These are phyloP conservation scores for Filobasidium wieringae DNA, from an alignment of 768 basidiomycete genomes.

Conservation along the genomic window DNA sequence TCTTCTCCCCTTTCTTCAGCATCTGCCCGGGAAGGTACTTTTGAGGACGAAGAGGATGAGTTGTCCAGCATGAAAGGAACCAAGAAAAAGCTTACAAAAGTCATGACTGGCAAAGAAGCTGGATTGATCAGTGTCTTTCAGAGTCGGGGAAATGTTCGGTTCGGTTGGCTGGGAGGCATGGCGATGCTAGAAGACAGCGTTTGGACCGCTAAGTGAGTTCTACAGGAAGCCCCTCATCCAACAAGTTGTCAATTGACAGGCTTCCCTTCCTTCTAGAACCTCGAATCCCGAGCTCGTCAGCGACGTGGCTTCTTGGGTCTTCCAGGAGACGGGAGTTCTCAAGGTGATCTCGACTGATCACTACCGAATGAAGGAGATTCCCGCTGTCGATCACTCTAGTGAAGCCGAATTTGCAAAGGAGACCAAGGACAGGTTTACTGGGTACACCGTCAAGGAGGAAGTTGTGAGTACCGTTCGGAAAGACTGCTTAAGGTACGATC, in stretches of 20 bases:
- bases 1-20: constrained; percentile 40
- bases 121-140: constrained; percentile 83
- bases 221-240: background rate
- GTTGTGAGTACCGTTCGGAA: constrained; percentile 46
- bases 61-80: constrained; percentile 39
- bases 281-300: constrained; percentile 64
- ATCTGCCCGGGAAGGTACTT: constrained; percentile 35
- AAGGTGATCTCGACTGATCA: constrained; percentile 61
- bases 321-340: constrained; percentile 72
- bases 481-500: background rate
- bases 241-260: background rate
- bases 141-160: constrained; percentile 60
- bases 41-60: constrained; percentile 51
- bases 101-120: constrained; percentile 62
- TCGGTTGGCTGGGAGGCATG: constrained; percentile 68
- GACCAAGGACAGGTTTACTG: constrained; percentile 12
- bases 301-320: constrained; percentile 76
- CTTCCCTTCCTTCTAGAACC: constrained; percentile 35
- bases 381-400: constrained; percentile 46
- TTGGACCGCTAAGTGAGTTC: constrained; percentile 50
- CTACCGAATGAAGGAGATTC: constrained; percentile 43
- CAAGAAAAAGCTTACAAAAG: constrained; percentile 56
- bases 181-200: constrained; percentile 69
- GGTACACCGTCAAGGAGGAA: constrained; percentile 76
- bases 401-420: constrained; percentile 32